Base-by-base conservation (phyloP, 83 land plant genomes). In the Picea mariana region DNA sequence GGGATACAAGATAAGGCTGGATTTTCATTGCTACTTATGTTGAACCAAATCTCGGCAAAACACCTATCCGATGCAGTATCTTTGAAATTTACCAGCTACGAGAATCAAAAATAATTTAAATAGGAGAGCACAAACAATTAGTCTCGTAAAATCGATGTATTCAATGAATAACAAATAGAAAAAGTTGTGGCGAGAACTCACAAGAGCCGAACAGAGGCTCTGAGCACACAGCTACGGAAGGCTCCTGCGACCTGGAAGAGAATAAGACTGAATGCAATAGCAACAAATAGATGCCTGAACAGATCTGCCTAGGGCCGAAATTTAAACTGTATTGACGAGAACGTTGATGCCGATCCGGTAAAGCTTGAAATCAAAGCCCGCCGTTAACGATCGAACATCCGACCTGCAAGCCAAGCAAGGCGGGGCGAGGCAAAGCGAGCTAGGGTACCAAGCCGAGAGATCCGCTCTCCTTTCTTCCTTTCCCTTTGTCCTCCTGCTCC, bases 251-350 rank as follows among this genome's bases (percentile, higher is more conserved):
- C 72, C 72, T 16, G 42, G 72, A 69, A 69, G 47, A 69, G 47
- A 20, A 38, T 17, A 34, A 38, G 42, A 38, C 6, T 69, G n/a
- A 38, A 17, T 69, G 75, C 20, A 38, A 69, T 38, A 17, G 15
- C 34, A 69, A 38, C 38, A 34, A 38, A 6, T 15, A 13, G 47
- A 11, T 55, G 58, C 15, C 40, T 34, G 4, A 42, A 34, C 9
- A 44, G 77, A 73, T 73, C 77, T 73, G 77, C 26, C 47, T 73
- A 73, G 40, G 77, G 47, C 77, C 55, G n/a, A 44, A 73, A 73
- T 73, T 17, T 6, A 34, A 26, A 16, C 44, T 38, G 40, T 38
- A 20, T 0, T 12, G 44, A 69, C 20, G 42, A 3, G n/a, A 42
- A 34, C 40, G 75, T 17, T 38, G 71, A 67, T 71, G 21, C 13